Evolutionary conservation across 768 basidiomycete species (phyloP).

Genomic region (Boletus edulis): DNA sequence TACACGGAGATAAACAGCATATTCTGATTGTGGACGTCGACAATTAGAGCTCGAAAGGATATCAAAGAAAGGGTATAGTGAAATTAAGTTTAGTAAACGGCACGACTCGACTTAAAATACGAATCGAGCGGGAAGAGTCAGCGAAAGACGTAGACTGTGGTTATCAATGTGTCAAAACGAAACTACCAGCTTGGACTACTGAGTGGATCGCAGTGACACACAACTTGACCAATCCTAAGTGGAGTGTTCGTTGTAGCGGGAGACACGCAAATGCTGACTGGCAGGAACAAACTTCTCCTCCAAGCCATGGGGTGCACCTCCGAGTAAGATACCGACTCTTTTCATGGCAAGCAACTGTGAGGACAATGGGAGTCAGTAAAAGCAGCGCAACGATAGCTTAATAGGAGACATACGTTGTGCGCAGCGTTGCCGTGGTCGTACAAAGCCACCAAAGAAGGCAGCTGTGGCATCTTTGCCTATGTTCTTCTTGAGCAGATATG

Average conservation of each 20-base stretch:
- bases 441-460: slow-evolving; percentile 87
- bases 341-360: slow-evolving; percentile 8
- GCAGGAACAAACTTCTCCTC: slow-evolving; percentile 4
- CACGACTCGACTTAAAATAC: too few species aligned
- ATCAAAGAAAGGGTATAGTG: too few species aligned
- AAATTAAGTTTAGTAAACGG: too few species aligned
- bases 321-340: slow-evolving; percentile 8
- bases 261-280: slow-evolving; percentile 5
- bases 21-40: too few species aligned
- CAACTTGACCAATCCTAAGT: not conserved
- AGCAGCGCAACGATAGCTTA: not conserved
- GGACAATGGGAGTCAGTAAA: not conserved
- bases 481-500: slow-evolving; percentile 72
- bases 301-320: slow-evolving; percentile 6
- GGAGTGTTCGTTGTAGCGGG: not conserved
- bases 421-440: slow-evolving; percentile 83
- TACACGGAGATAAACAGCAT: too few species aligned
- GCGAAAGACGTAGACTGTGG: too few species aligned
- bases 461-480: slow-evolving; percentile 89
- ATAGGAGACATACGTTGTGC: slow-evolving; percentile 57
- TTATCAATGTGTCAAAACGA: too few species aligned
- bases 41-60: too few species aligned
- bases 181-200: too few species aligned
- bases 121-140: too few species aligned
- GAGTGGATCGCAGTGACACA: not conserved